Evolutionary conservation across 2,329 filamentous ascomycete species (phyloP), one percentile per base, ranked within the genome.

Genomic region (Epichloe glyceriae): DNA sequence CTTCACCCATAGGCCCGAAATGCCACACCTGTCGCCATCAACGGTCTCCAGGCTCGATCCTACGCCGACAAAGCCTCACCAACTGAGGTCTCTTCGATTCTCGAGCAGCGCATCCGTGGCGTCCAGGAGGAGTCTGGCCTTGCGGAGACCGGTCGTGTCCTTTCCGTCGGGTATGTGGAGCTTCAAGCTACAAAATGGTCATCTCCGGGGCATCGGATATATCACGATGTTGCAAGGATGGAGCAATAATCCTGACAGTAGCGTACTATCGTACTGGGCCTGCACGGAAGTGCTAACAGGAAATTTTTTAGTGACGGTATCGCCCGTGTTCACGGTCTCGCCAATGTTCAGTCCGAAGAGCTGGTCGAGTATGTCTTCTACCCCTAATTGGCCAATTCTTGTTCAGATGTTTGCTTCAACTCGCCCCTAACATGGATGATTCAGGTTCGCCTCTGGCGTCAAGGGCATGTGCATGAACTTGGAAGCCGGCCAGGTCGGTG

Each of bases 381-480:
- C 11, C 44, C 40, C 52, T 34, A 15, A 17, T 26, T 49, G 35
- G 8, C 14, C 44, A 15, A 11, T 30, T 30, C 33, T 10, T 20
- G 12, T 12, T 45, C 49, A 22, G 48, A 22, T n/a, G 5, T 8
- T 53, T 44, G 51, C 49, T 42, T 35, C 45, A 50, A 51, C 26
- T 50, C 6, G 33, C 45, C 52, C 44, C 55, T 64, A 59, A 62
- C 50, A n/a, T 35, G 5, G 26, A 12, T 26, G n/a, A 15, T 53
- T 46, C 26, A 96, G 90, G 81, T 98, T 98, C 80, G 88, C 93
- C 67, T 98, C 93, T 61, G 93, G 93, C 74, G 93, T 97, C 76
- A 97, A 97, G 85, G 93, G 93, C 74, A 98, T 98, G 93, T 97
- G 91, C 88, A 97, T 98, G 91, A 98, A 98, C 87, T 85, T 98